A percentile compares a stretch with the other conserved stretches of the same genome.
These are phyloP conservation scores for Nepenthes alata DNA, from an alignment of 179 eudicot genomes.

Conservation along the genomic window DNA sequence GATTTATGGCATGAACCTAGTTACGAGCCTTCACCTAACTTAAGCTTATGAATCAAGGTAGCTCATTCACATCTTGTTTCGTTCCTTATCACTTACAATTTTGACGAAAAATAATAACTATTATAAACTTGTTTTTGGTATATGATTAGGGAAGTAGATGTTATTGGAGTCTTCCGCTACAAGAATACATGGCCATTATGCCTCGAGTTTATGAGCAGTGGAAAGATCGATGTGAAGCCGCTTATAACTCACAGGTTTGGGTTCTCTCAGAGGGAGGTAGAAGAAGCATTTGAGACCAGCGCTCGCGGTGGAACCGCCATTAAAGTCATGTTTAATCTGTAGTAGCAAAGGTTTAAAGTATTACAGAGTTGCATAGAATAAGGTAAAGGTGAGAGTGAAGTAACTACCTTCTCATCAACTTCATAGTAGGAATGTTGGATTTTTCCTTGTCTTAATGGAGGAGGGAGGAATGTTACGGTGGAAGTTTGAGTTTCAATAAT, in stretches of 20 bases:
- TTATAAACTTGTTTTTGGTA: not conserved
- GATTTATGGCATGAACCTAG: no score
- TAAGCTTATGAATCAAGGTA: no score
- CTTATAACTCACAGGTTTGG: conserved; percentile 86
- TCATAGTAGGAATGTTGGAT: no score
- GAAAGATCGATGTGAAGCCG: conserved; percentile 95
- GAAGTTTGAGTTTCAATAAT: not conserved
- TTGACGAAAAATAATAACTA: no score
- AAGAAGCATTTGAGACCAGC: conserved; percentile 89
- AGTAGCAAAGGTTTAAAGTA: conserved; percentile 3
- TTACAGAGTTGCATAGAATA: not conserved
- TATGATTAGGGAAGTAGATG: conserved; percentile 72
- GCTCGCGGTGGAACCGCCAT: conserved; percentile 87
- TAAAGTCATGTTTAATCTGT: conserved; percentile 94
- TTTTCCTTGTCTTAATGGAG: no score
- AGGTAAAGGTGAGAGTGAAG: no score
- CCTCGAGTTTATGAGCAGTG: conserved; percentile 74
- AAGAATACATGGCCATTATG: conserved; percentile 97
- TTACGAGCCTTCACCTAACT: no score
- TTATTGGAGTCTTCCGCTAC: conserved; percentile 88
- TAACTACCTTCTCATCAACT: no score
- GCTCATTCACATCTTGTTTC: no score
- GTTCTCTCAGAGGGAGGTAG: conserved; percentile 83
- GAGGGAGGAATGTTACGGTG: no score
- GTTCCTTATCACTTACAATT: no score